Conservation (phyloP, 257 asterid genomes). For the Jacaranda copaia region DNA sequence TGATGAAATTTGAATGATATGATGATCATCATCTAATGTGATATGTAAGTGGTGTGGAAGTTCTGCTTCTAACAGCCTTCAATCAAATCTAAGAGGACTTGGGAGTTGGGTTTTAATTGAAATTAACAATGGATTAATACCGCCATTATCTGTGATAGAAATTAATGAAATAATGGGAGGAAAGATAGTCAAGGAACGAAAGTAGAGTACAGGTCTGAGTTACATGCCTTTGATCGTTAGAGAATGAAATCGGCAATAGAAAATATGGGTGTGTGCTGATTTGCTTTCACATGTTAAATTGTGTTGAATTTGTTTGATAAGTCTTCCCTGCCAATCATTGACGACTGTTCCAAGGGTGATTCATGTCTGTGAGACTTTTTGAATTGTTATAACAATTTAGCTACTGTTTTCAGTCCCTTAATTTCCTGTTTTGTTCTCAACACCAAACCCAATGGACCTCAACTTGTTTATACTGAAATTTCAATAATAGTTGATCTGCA, state of each 20-base stretch:
- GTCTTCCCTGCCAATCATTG: background rate
- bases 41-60: background rate
- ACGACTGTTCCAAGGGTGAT: background rate
- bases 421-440: background rate
- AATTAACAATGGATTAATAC: background rate
- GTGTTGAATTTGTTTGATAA: background rate
- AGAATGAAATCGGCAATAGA: background rate
- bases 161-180: background rate
- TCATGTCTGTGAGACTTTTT: background rate
- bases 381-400: background rate
- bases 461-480: slow-evolving; percentile 1
- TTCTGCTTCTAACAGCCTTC: background rate
- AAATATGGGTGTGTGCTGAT: background rate
- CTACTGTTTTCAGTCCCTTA: background rate
- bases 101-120: background rate
- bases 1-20: background rate
- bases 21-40: background rate
- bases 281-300: slow-evolving; percentile 11
- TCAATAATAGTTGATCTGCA: background rate
- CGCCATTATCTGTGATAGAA: background rate
- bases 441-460: background rate
- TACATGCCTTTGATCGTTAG: background rate
- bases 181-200: background rate
- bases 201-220: background rate
- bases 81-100: background rate